Evolutionary conservation across 768 basidiomycete species (phyloP).

Genomic region (Tricholoma sp.): DNA sequence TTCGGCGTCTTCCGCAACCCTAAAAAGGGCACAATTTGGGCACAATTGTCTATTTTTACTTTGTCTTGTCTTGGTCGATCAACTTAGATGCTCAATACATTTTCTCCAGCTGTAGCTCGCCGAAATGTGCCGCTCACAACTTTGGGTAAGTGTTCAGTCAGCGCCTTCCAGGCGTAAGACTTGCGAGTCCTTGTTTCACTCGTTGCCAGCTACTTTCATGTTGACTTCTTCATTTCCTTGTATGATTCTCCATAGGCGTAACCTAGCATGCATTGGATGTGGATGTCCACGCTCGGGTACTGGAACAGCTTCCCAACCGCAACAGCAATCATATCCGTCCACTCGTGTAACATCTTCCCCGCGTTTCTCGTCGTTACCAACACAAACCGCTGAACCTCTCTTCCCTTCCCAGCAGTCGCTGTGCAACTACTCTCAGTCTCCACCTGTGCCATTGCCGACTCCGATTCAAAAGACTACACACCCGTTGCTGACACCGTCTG

Average conservation of each 20-base stretch:
- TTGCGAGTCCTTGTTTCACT: slow-evolving; percentile 9
- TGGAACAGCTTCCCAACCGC: slow-evolving; percentile 22
- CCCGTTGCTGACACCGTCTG: slow-evolving; percentile 79
- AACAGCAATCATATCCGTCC: slow-evolving; percentile 21
- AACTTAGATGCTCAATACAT: slow-evolving; percentile 13
- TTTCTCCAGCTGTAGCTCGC: slow-evolving; percentile 52
- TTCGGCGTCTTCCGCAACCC: slow-evolving; percentile 10
- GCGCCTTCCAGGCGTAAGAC: slow-evolving; percentile 12
- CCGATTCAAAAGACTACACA: slow-evolving; percentile 43
- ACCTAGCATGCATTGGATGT: slow-evolving; percentile 72
- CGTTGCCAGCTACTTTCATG: slow-evolving; percentile 18
- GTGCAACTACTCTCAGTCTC: slow-evolving; percentile 3
- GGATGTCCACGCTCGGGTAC: slow-evolving; percentile 51
- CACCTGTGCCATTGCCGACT: slow-evolving; percentile 13
- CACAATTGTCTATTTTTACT: slow-evolving; percentile 19
- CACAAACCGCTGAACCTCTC: slow-evolving; percentile 9
- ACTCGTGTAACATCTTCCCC: slow-evolving; percentile 24
- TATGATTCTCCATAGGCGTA: slow-evolving; percentile 60
- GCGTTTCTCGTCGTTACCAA: slow-evolving; percentile 24
- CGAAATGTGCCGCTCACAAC: slow-evolving; percentile 76
- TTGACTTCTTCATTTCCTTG: slow-evolving; percentile 46
- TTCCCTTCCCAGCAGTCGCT: slow-evolving; percentile 1
- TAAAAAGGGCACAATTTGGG: slow-evolving; percentile 1
- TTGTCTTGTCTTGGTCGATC: slow-evolving; percentile 16
- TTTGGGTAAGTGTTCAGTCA: slow-evolving; percentile 61